Evolutionary conservation across 768 basidiomycete genomes (phyloP), one percentile per base, ranked within the genome.

Genomic region (Pholiota molesta): DNA sequence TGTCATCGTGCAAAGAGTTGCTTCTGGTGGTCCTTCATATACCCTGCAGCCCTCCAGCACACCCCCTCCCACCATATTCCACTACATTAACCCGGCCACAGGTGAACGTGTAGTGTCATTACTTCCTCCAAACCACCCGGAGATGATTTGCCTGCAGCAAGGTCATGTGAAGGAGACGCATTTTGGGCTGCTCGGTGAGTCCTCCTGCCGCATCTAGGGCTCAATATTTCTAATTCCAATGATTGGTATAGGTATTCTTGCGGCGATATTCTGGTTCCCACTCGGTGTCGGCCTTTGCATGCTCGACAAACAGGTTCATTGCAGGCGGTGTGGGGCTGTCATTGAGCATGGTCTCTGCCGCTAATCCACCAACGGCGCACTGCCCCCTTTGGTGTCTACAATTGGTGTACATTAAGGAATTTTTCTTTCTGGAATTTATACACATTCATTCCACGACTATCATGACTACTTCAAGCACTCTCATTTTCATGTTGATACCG

Each of bases 191-290:
- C 79, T 94, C 8, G 92, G 91, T 87, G 70, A 67, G 86, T 72
- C 29, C 13, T 39, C 21, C 49, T 73, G 16, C 14, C 26, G 10
- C 33, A 11, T 9, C 17, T 31, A 7, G 1, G 19, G 49, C 55
- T 44, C 35, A 67, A 52, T 49, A 53, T 23, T 57, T 9, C 54
- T 55, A 52, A 29, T 53, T 55, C 39, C n/a, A n/a, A n/a, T n/a
- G n/a, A 54, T 28, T 40, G 19, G 1, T 52, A 55, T 29, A 92
- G 92, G 92, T 58, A 74, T 94, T 33, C 75, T 95, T n/a, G 90
- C 90, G 8, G 92, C 93, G 4, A 76, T 95, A 26, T 77, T 94
- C 62, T 94, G 91, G 92, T 95, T 95, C 77, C 93, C 93, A 3
- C 74, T 94, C 0, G 93, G 93, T 5, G 81, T 95, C 40, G 91